A percentile compares a stretch with the other conserved stretches of the same genome.
Evolutionary conservation across 768 basidiomycete species (phyloP).

Genomic region (Mycena vitilis): DNA sequence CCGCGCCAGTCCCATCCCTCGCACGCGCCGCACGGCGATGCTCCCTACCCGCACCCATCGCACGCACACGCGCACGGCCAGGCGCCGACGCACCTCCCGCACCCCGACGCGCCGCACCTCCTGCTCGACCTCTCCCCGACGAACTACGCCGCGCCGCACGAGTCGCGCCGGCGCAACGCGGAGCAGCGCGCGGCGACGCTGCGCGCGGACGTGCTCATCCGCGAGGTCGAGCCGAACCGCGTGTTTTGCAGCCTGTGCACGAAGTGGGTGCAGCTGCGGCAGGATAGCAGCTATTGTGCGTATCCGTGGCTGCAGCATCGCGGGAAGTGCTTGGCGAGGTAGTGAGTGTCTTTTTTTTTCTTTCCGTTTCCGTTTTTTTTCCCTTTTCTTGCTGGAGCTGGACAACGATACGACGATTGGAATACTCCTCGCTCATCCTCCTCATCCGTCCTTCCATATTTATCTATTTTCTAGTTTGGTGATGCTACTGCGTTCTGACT

Average conservation of each 20-base stretch:
- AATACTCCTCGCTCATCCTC: too few relatives aligned
- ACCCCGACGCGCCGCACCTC: slow-evolving; percentile 48
- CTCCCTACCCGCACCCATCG: too few relatives aligned
- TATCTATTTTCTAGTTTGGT: background rate
- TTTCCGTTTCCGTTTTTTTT: too few relatives aligned
- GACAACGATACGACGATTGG: too few relatives aligned
- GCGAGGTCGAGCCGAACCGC: slow-evolving; percentile 77
- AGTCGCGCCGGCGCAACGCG: slow-evolving; percentile 79
- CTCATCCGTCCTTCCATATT: slow-evolving; percentile 2
- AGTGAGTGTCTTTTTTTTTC: slow-evolving; percentile 57
- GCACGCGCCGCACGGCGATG: too few relatives aligned
- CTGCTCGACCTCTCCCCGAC: slow-evolving; percentile 70
- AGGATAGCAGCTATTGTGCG: slow-evolving; percentile 83
- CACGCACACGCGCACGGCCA: too few relatives aligned
- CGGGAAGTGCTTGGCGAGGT: slow-evolving; percentile 77
- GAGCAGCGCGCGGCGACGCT: slow-evolving; percentile 83
- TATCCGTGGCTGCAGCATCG: slow-evolving; percentile 87
- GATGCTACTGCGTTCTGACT: slow-evolving; percentile 3
- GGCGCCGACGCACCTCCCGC: slow-evolving; percentile 37
- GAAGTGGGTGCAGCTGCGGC: slow-evolving; percentile 87
- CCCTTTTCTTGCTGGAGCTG: too few relatives aligned
- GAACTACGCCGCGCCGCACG: slow-evolving; percentile 68
- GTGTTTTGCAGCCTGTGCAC: slow-evolving; percentile 81
- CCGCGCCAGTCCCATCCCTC: too few relatives aligned
- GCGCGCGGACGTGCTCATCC: slow-evolving; percentile 72